Evolutionary conservation across 352 stramenopile genomes (phyloP), one percentile per base, ranked within the genome.

Genomic region (Phytophthora kernoviae): DNA sequence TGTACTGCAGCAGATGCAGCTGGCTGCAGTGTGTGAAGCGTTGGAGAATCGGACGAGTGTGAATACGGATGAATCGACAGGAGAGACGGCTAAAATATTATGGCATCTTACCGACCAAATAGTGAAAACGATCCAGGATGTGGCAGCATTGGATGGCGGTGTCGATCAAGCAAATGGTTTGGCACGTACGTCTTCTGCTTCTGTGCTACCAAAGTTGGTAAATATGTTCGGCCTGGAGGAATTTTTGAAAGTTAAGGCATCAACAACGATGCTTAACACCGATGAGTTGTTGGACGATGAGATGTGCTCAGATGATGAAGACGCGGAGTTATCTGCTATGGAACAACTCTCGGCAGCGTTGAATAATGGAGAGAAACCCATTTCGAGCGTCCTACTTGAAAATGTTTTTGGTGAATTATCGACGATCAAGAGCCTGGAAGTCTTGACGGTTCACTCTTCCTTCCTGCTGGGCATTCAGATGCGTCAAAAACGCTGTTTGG

Each of bases 381-480:
- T 69, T 15, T 58, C 58, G 5, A 58, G 37, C 37, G 50, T 62
- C 2, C 40, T 69, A 11, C 18, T 80, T 18, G 45, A 64, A n/a
- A 58, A 54, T 9, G 43, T 47, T 20, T 50, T 65, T 21, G 50
- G 65, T 14, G 61, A 81, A 37, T 47, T 84, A 7, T 59, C 44
- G 8, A n/a, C 26, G 20, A 36, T 59, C 17, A 37, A 54, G 24
- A 41, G 41, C n/a, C 14, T 63, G 0, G 12, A 66, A 5, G 24
- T 55, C 10, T 42, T 84, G 4, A 47, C 49, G 4, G 62, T 75
- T 18, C 68, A 79, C 8, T 30, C 60, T 4, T 73, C 71, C 6
- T 75, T 70, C 33, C 37, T 84, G 17, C 21, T 84, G 14, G 45
- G 65, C 24, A 36, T 55, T 12, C 74, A 84, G 51, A 54, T 73